Percentiles rank a stretch among this genome's conserved stretches.
Conservation (phyloP, 2,329 filamentous ascomycete genomes). For the Chaetomiaceae sp. region DNA sequence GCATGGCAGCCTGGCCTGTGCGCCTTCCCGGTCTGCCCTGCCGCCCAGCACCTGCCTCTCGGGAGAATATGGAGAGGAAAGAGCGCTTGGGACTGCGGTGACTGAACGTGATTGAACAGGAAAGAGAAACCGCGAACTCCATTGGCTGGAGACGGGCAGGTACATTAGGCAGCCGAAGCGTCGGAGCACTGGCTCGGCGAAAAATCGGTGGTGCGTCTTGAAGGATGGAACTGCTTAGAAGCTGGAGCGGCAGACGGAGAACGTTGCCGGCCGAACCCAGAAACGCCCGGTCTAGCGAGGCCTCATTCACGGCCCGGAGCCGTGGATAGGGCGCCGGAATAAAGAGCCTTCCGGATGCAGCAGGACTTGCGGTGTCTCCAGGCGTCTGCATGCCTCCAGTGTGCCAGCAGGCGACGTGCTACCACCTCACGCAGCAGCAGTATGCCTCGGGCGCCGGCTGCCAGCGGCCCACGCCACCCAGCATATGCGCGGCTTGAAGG, state of each 20-base stretch:
- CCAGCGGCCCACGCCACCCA: constrained; percentile 12
- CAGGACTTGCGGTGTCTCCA: constrained; percentile 1
- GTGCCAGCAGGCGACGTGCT: no score
- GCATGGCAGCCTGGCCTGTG: constrained; percentile 17
- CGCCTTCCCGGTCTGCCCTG: not conserved
- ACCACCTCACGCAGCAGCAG: not conserved
- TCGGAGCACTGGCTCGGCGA: constrained; percentile 8
- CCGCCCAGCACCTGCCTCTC: not conserved
- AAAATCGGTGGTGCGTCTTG: not conserved
- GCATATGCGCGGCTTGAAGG: constrained; percentile 16
- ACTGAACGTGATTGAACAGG: constrained; percentile 7
- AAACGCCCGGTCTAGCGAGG: not conserved
- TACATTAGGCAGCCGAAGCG: not conserved
- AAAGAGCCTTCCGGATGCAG: constrained; percentile 2
- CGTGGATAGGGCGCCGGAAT: constrained; percentile 5
- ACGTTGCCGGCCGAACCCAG: not conserved
- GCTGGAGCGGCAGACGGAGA: no score
- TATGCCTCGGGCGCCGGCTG: constrained; percentile 10
- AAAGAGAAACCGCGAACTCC: not conserved
- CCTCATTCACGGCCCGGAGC: constrained; percentile 7
- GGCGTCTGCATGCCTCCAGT: constrained; percentile 12
- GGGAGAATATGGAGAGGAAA: not conserved
- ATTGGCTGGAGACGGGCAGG: no score
- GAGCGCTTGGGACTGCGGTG: not conserved
- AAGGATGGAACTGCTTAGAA: no score